Conservation (phyloP, 257 asterid species). For the Solanum chaucha region DNA sequence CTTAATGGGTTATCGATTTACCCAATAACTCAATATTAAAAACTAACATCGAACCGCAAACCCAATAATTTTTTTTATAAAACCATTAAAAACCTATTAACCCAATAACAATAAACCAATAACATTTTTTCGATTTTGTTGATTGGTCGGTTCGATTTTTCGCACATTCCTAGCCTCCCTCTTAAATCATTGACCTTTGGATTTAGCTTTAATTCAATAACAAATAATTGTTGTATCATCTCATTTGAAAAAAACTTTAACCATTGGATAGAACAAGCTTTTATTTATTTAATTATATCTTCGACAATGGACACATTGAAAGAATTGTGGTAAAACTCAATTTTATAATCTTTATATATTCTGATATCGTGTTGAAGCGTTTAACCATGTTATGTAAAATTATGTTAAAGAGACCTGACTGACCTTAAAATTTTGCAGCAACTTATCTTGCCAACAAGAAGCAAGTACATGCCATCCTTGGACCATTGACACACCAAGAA, state of each 20-base stretch:
- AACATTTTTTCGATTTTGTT: too few species aligned
- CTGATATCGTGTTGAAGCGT: background rate
- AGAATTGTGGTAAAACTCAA: background rate
- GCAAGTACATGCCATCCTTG: conserved; percentile 32
- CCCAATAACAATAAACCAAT: too few species aligned
- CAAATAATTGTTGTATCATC: background rate
- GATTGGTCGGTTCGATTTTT: too few species aligned
- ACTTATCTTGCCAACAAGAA: conserved; percentile 19
- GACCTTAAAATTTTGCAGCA: conserved; percentile 15
- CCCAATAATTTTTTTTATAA: fast-evolving
- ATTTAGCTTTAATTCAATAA: background rate
- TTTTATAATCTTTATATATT: background rate
- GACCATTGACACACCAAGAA: conserved; percentile 35
- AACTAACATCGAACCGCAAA: too few species aligned
- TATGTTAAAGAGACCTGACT: too few species aligned
- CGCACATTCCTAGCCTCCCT: background rate
- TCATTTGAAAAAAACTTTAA: background rate
- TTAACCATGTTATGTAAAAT: background rate
- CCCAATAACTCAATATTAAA: too few species aligned
- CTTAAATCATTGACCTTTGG: background rate
- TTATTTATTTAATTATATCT: too few species aligned
- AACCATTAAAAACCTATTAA: background rate
- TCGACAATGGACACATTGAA: too few species aligned
- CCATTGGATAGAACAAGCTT: too few species aligned
- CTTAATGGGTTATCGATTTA: background rate